Evolutionary conservation across 1,139 yeast species (phyloP).

Genomic region (Yamadazyma epiphylla): DNA sequence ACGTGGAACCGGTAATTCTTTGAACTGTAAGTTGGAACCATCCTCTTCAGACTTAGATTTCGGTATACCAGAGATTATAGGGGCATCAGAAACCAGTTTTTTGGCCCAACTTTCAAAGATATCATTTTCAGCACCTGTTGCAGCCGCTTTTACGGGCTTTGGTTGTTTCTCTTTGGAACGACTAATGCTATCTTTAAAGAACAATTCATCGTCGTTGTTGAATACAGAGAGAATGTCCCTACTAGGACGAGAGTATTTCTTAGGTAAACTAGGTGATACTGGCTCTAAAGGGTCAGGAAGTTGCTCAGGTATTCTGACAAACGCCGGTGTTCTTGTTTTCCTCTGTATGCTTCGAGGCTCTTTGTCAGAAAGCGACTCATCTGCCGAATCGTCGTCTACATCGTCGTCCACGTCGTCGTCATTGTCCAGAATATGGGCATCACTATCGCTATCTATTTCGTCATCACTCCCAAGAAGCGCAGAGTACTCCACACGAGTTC

Average conservation of each 20-base stretch:
- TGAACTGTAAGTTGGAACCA: slow-evolving; percentile 15
- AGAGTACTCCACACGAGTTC: too few relatives aligned
- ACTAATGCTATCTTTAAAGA: slow-evolving; percentile 4
- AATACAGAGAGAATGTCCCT: slow-evolving; percentile 9
- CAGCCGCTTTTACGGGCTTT: slow-evolving; percentile 1
- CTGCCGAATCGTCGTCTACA: slow-evolving; percentile 6
- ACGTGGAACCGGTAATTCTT: slow-evolving; percentile 36
- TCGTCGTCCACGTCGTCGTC: slow-evolving; percentile 4
- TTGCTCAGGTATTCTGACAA: not conserved
- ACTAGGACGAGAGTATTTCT: not conserved
- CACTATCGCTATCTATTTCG: too few relatives aligned
- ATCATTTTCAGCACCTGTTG: slow-evolving; percentile 1
- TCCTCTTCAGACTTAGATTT: slow-evolving; percentile 6
- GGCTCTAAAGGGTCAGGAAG: too few relatives aligned
- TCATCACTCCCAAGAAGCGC: too few relatives aligned
- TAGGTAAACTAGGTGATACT: too few relatives aligned
- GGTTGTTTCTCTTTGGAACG: slow-evolving; percentile 2
- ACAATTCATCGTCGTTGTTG: slow-evolving; percentile 4
- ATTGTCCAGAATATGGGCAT: too few relatives aligned
- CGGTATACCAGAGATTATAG: slow-evolving; percentile 31
- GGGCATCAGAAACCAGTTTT: slow-evolving; percentile 12
- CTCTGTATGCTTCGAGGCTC: slow-evolving; percentile 4
- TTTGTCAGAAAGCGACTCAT: slow-evolving; percentile 1
- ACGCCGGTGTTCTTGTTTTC: slow-evolving; percentile 9
- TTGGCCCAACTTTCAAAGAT: slow-evolving; percentile 7